Percentiles rank a stretch among this genome's conserved stretches.
phyloP scores from a whole-genome alignment of 2,329 filamentous ascomycete genomes.

The Myriangium duriaei region DNA sequence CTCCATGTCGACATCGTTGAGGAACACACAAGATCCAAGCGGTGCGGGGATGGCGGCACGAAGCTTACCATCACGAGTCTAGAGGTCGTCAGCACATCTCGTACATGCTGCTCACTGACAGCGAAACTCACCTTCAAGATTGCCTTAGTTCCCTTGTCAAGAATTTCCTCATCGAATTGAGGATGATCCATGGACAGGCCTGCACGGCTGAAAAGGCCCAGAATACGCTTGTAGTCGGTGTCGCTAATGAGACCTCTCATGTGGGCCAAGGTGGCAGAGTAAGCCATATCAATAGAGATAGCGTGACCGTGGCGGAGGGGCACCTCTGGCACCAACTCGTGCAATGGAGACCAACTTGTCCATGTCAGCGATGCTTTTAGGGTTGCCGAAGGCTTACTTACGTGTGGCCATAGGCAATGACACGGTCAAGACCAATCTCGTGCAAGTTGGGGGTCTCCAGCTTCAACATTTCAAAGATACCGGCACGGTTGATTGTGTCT shows the following conservation, averaged over 20 bases:
- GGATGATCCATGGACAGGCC: conserved; percentile 61
- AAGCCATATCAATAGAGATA: conserved; percentile 66
- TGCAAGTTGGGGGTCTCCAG: conserved; percentile 62
- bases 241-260: conserved; percentile 47
- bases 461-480: conserved; percentile 61
- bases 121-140: conserved; percentile 49
- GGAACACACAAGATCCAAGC: conserved; percentile 52
- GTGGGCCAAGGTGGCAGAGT: conserved; percentile 56
- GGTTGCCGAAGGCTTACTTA: conserved; percentile 22
- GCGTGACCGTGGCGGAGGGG: conserved; percentile 61
- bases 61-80: conserved; percentile 54
- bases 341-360: conserved; percentile 54
- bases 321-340: conserved; percentile 56
- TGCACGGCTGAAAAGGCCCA: conserved; percentile 57
- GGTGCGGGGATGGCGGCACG: conserved; percentile 57
- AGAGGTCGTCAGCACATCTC: conserved; percentile 4
- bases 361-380: background rate
- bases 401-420: conserved; percentile 64
- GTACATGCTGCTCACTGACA: too few relatives aligned
- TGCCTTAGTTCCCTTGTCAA: conserved; percentile 53
- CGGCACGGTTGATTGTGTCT: conserved; percentile 55
- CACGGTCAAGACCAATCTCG: conserved; percentile 58
- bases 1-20: conserved; percentile 52
- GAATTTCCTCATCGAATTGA: conserved; percentile 52
- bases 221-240: conserved; percentile 47